Percentiles rank a stretch among this genome's conserved stretches.
phyloP scores from a whole-genome alignment of 176 grass and related monocot species.

The Saccharum spontaneum region DNA sequence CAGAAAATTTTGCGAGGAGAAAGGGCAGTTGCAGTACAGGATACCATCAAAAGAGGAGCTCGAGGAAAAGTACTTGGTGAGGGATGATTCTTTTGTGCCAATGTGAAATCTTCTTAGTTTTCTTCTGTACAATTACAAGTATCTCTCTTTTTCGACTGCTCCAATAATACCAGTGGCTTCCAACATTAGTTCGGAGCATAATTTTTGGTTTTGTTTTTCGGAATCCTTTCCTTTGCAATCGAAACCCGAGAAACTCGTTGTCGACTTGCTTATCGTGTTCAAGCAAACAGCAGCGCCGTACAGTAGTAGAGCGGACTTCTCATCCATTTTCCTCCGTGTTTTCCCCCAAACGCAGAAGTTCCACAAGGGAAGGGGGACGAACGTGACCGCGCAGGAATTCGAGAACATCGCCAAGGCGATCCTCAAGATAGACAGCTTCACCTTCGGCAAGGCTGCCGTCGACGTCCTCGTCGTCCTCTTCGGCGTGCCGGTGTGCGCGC shows the following conservation, averaged over 20 bases:
- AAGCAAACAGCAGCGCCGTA: not conserved
- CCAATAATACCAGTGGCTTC: not conserved
- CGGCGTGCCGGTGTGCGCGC: constrained; percentile 47
- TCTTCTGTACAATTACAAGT: not conserved
- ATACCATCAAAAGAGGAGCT: constrained; percentile 30
- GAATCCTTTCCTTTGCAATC: not conserved
- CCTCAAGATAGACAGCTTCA: constrained; percentile 43
- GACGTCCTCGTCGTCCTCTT: constrained; percentile 51
- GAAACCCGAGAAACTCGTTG: not conserved
- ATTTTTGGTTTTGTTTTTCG: too few species aligned
- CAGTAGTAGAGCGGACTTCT: not conserved
- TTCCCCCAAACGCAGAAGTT: not conserved
- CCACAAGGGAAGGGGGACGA: too few species aligned
- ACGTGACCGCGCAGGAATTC: not conserved
- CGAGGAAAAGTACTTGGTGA: not conserved
- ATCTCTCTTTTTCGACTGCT: not conserved
- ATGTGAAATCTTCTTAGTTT: not conserved
- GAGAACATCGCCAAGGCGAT: not conserved
- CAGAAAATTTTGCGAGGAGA: constrained; percentile 41
- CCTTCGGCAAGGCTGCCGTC: constrained; percentile 37
- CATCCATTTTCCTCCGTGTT: not conserved
- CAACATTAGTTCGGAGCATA: not conserved
- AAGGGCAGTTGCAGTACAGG: constrained; percentile 54
- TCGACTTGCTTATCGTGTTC: too few species aligned
- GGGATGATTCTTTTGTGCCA: not conserved